Evolutionary conservation across 1,284 basidiomycete genomes (phyloP).

Genomic region (Pterula multifida): DNA sequence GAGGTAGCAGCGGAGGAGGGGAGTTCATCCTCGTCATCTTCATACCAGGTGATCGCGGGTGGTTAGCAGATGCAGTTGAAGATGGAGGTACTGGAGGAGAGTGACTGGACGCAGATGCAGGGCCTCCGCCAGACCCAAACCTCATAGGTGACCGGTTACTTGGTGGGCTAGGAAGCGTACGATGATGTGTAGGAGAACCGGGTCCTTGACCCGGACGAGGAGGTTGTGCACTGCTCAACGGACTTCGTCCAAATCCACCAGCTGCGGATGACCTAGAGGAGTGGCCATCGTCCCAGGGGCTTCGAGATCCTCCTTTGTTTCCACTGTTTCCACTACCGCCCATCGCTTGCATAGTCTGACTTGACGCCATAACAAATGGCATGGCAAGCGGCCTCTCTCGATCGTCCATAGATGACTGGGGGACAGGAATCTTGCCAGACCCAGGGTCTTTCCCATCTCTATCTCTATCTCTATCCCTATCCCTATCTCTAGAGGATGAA

Average conservation of each 20-base stretch:
- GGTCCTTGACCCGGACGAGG: neutral
- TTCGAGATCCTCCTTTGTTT: neutral
- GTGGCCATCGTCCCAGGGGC: neutral
- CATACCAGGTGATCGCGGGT: no score
- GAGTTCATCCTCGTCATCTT: conserved; percentile 1
- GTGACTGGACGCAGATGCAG: neutral
- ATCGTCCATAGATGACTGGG: neutral
- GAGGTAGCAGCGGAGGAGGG: no score
- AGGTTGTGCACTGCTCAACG: neutral
- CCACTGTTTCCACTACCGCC: neutral
- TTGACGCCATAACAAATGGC: conserved; percentile 39
- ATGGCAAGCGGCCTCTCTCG: conserved; percentile 23
- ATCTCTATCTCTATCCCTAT: neutral
- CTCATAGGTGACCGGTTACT: neutral
- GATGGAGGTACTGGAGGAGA: neutral
- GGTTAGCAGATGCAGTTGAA: neutral
- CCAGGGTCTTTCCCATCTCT: neutral
- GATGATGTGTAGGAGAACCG: neutral
- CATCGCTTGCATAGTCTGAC: conserved; percentile 22
- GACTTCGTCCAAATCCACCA: neutral
- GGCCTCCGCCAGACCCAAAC: neutral
- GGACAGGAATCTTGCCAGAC: neutral
- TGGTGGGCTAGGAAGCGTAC: neutral
- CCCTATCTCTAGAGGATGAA: conserved; percentile 12
- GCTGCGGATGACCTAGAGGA: neutral